These are phyloP conservation scores for Penicillium paneum DNA, from an alignment of 2,329 filamentous ascomycete genomes.

Conservation along the genomic window DNA sequence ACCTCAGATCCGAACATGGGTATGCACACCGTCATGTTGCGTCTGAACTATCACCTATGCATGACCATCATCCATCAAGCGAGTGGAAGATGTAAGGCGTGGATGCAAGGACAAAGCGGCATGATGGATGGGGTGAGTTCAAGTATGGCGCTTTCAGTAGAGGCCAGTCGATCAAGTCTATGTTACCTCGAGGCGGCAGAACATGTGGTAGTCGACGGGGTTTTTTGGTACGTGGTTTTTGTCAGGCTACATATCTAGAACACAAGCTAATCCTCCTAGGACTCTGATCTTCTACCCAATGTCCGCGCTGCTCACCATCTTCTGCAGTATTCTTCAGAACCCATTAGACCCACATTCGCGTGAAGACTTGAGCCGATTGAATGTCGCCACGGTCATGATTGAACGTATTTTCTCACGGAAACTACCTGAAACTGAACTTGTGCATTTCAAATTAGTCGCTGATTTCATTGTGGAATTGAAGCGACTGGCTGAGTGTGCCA, in stretches of 20 bases:
- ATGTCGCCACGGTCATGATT: constrained; percentile 45
- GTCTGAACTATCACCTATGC: constrained; percentile 56
- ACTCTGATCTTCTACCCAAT: constrained; percentile 57
- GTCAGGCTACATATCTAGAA: neutral
- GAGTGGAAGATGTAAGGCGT: constrained; percentile 51
- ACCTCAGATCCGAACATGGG: constrained; percentile 35
- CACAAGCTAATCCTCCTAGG: constrained; percentile 35
- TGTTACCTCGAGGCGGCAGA: constrained; percentile 48
- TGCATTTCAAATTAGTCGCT: constrained; percentile 43
- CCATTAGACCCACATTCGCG: constrained; percentile 46
- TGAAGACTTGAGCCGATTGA: constrained; percentile 49
- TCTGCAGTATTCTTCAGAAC: constrained; percentile 53
- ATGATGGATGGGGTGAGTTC: constrained; percentile 51
- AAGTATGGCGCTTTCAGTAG: constrained; percentile 53
- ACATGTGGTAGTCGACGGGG: constrained; percentile 44
- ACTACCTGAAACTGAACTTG: constrained; percentile 36
- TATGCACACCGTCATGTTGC: constrained; percentile 50
- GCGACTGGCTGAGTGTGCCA: constrained; percentile 45
- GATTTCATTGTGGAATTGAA: constrained; percentile 47
- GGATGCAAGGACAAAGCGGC: constrained; percentile 33
- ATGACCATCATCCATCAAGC: constrained; percentile 56
- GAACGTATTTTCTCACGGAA: constrained; percentile 34
- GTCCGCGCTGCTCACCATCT: constrained; percentile 53
- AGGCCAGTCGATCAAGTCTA: constrained; percentile 56
- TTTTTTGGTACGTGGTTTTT: constrained; percentile 48